Percentiles rank a stretch among this genome's conserved stretches.
These are phyloP conservation scores for Microcyclospora pomicola DNA, from an alignment of 2,329 filamentous ascomycete species.

Conservation along the genomic window DNA sequence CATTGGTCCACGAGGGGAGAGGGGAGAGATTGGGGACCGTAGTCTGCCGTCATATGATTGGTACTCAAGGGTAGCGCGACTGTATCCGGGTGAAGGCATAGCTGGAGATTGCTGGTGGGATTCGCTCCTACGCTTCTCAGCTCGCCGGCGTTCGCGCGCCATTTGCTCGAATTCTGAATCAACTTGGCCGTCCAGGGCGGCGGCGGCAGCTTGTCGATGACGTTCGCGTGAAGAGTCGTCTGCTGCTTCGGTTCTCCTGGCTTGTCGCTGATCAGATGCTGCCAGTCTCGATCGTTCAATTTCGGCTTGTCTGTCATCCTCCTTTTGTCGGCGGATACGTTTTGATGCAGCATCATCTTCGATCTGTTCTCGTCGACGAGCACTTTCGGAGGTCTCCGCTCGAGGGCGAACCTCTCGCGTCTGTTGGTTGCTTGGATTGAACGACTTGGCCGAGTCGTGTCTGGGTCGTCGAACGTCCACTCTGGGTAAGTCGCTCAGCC, in stretches of 20 bases:
- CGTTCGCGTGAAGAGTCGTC: slow-evolving; percentile 1
- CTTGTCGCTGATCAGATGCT: slow-evolving; percentile 7
- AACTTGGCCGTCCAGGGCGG: slow-evolving; percentile 2
- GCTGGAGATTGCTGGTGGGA: neutral
- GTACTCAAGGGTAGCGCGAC: too few relatives aligned
- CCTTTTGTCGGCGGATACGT: neutral
- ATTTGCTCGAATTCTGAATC: slow-evolving; percentile 5
- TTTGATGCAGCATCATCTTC: neutral
- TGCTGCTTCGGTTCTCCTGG: slow-evolving; percentile 1
- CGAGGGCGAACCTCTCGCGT: too few relatives aligned
- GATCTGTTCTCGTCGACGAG: neutral
- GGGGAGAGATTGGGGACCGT: neutral
- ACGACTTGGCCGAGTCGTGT: slow-evolving; percentile 6
- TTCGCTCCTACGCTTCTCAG: neutral
- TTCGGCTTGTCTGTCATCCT: slow-evolving; percentile 7
- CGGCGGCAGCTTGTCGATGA: slow-evolving; percentile 1
- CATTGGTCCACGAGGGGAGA: neutral
- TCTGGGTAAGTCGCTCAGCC: slow-evolving; percentile 9
- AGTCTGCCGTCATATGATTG: neutral
- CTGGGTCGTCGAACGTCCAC: slow-evolving; percentile 2
- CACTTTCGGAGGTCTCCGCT: slow-evolving; percentile 1
- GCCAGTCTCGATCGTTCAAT: slow-evolving; percentile 4
- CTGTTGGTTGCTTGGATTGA: too few relatives aligned
- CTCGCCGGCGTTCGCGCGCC: slow-evolving; percentile 4
- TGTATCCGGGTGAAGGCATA: neutral